phyloP scores from a whole-genome alignment of 495 filamentous ascomycete genomes.

The Xeromyces bisporus region DNA sequence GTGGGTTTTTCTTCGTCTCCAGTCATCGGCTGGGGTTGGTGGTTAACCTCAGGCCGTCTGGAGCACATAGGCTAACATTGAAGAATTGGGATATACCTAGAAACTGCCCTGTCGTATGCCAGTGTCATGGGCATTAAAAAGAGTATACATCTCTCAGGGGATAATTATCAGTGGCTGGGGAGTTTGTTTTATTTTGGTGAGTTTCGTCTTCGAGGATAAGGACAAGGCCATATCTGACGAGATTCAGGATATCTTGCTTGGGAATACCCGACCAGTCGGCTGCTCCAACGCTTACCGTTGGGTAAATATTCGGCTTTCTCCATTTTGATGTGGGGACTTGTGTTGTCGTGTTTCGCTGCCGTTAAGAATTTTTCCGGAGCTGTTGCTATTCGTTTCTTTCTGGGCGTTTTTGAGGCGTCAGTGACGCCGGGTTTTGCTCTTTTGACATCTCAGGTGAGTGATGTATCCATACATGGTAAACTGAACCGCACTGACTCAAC shows the following conservation, averaged over 20 bases:
- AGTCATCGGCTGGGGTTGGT: no score
- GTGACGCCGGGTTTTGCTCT: conserved; percentile 48
- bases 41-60: no score
- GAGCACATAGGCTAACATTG: no score
- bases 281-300: conserved; percentile 41
- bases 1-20: no score
- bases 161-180: conserved; percentile 37
- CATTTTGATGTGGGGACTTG: conserved; percentile 40
- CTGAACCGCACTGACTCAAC: not conserved
- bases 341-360: conserved; percentile 37
- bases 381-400: conserved; percentile 40
- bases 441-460: conserved; percentile 34
- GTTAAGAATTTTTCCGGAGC: conserved; percentile 30
- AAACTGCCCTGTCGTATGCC: conserved; percentile 47
- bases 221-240: not conserved
- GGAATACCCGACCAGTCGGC: conserved; percentile 45
- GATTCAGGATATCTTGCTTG: conserved; percentile 40
- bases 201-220: conserved; percentile 1
- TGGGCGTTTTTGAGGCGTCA: conserved; percentile 43
- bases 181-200: conserved; percentile 46
- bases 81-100: conserved; percentile 10
- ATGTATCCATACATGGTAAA: not conserved
- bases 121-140: conserved; percentile 43
- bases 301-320: conserved; percentile 42
- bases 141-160: conserved; percentile 24